Conservation (phyloP, 2,329 filamentous ascomycete species). For the Daldinia eschscholtzii region DNA sequence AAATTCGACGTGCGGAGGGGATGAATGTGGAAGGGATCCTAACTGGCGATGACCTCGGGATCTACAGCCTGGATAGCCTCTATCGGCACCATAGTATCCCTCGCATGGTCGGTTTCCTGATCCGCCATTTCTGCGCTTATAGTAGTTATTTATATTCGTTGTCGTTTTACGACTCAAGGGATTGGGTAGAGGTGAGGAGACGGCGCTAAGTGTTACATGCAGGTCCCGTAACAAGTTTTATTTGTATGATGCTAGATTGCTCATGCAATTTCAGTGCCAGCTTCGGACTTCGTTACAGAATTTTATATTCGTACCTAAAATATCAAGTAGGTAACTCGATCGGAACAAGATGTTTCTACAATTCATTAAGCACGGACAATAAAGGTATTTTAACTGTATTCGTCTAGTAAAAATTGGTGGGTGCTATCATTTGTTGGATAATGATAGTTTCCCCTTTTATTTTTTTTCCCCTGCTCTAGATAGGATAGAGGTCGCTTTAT, state of each 20-base stretch:
- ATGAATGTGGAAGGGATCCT: not conserved
- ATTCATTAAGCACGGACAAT: not conserved
- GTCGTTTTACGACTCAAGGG: not conserved
- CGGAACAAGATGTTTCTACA: not conserved
- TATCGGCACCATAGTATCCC: slow-evolving; percentile 23
- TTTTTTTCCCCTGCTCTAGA: not conserved
- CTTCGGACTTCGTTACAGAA: not conserved
- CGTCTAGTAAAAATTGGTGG: not conserved
- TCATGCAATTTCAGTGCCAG: not conserved
- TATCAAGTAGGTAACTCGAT: not conserved
- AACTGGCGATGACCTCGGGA: slow-evolving; percentile 29
- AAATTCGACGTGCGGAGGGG: not conserved
- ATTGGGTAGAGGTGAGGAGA: slow-evolving; percentile 14
- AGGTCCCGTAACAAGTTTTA: slow-evolving; percentile 1
- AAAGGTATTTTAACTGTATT: not conserved
- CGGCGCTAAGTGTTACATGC: slow-evolving; percentile 22
- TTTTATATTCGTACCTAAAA: not conserved
- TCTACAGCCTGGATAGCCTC: slow-evolving; percentile 29
- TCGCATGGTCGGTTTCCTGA: not conserved
- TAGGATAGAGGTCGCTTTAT: not conserved
- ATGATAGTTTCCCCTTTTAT: slow-evolving; percentile 1
- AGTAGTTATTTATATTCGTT: not conserved
- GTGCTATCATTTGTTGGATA: not conserved
- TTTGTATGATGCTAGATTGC: not conserved
- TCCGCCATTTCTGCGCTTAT: slow-evolving; percentile 18